Conservation (phyloP, 306 rosid genomes). For the Amphicarpaea edgeworthii region DNA sequence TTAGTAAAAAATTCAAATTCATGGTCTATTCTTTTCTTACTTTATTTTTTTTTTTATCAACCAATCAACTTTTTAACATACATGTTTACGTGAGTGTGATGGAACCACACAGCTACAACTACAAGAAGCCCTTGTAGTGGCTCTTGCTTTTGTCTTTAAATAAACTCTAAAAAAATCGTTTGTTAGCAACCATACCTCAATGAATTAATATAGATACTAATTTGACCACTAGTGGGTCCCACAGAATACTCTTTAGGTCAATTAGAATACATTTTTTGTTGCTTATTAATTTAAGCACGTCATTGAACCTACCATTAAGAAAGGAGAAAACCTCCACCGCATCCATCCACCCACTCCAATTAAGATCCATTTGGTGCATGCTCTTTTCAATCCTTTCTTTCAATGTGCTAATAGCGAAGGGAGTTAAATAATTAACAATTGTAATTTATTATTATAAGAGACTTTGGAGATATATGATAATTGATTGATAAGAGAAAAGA, state of each 20-base stretch:
- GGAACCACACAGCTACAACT: slow-evolving; percentile 40
- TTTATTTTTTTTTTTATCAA: too few species aligned
- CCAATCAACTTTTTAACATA: too few species aligned
- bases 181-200: background rate
- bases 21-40: too few species aligned
- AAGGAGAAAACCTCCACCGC: slow-evolving; percentile 3
- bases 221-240: slow-evolving; percentile 39
- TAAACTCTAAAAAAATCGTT: slow-evolving; percentile 2
- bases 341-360: slow-evolving; percentile 26
- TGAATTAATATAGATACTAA: slow-evolving; percentile 10
- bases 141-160: slow-evolving; percentile 32
- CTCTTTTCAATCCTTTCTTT: background rate
- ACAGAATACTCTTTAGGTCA: slow-evolving; percentile 10
- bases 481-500: slow-evolving; percentile 54
- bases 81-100: slow-evolving; percentile 41
- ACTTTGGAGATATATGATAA: slow-evolving; percentile 43
- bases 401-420: slow-evolving; percentile 14
- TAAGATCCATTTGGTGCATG: slow-evolving; percentile 5
- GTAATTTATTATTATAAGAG: slow-evolving; percentile 49
- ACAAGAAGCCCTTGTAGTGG: background rate
- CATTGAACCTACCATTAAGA: background rate
- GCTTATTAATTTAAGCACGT: background rate
- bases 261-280: slow-evolving; percentile 10
- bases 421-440: background rate
- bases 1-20: too few species aligned